Percentiles rank a stretch among this genome's conserved stretches.
Evolutionary conservation across 257 asterid genomes (phyloP).

Genomic region (Plectranthus barbatus): DNA sequence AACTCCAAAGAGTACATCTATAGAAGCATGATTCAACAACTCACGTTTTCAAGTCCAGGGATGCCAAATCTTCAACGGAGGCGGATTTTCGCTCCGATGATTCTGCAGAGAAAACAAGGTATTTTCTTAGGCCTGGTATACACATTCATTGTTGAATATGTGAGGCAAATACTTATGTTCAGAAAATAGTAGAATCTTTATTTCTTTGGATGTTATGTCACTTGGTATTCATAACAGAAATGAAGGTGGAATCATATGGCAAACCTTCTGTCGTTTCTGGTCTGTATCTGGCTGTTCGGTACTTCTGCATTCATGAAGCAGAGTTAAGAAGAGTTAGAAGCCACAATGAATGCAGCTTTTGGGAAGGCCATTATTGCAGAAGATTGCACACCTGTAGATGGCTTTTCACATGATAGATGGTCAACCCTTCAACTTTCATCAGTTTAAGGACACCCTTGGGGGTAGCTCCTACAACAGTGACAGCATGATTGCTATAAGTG

Average conservation of each 20-base stretch:
- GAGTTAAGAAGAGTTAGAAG: constrained; percentile 13
- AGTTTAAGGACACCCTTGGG: constrained; percentile 81
- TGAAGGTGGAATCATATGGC: not conserved
- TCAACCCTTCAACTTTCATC: constrained; percentile 77
- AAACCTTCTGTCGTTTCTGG: constrained; percentile 83
- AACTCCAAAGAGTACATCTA: not conserved
- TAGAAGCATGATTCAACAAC: constrained; percentile 19
- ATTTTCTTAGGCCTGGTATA: constrained; percentile 5
- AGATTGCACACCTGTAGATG: constrained; percentile 42
- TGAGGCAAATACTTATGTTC: not conserved
- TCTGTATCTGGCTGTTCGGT: constrained; percentile 81
- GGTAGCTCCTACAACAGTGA: constrained; percentile 61
- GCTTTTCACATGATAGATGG: constrained; percentile 88
- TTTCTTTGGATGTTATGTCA: too few species aligned
- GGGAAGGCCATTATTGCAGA: constrained; percentile 2
- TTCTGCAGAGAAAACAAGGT: constrained; percentile 35
- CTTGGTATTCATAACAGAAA: not conserved
- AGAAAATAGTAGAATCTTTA: too few species aligned
- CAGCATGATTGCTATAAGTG: not conserved
- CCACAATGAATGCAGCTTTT: constrained; percentile 4
- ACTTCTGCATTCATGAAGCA: constrained; percentile 57
- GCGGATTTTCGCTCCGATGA: constrained; percentile 53
- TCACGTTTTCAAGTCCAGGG: constrained; percentile 67
- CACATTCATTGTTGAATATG: not conserved
- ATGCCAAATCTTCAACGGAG: constrained; percentile 61